phyloP scores from a whole-genome alignment of 768 basidiomycete genomes.

The Lepiota brunneoincarnata region DNA sequence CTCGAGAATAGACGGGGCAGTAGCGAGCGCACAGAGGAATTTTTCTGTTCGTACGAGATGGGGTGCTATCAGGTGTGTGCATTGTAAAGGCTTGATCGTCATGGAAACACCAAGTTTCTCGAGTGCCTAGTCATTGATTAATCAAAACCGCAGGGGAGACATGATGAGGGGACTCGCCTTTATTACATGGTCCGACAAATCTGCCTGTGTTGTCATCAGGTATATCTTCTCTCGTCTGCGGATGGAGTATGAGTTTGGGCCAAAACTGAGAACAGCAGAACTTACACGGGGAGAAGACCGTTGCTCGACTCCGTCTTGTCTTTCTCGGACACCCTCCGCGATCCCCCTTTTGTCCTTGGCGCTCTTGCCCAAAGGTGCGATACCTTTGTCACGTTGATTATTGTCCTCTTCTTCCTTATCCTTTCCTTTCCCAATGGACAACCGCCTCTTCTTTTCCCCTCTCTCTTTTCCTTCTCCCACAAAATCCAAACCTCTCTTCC shows the following conservation, averaged over 20 bases:
- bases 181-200: conserved; percentile 50
- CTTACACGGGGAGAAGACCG: conserved; percentile 1
- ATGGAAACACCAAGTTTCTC: conserved; percentile 64
- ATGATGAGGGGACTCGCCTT: conserved; percentile 43
- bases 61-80: conserved; percentile 76
- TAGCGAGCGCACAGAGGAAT: conserved; percentile 74
- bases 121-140: conserved; percentile 43
- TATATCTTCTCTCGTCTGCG: conserved; percentile 30
- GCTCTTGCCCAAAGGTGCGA: conserved; percentile 11
- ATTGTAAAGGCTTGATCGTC: conserved; percentile 58
- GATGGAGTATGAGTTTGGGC: neutral
- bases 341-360: conserved; percentile 17
- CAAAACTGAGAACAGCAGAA: neutral
- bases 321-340: neutral
- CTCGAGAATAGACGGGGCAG: conserved; percentile 58
- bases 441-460: conserved; percentile 1
- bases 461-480: conserved; percentile 4
- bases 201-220: conserved; percentile 69
- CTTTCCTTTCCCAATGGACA: conserved; percentile 1
- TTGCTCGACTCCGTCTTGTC: conserved; percentile 9
- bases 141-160: neutral
- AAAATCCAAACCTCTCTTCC: conserved; percentile 13
- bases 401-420: conserved; percentile 16
- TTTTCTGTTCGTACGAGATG: conserved; percentile 83
- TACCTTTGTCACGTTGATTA: conserved; percentile 11